These are phyloP conservation scores for Pilaira anomala DNA, from an alignment of 192 early-diverging fungal species.

Conservation along the genomic window DNA sequence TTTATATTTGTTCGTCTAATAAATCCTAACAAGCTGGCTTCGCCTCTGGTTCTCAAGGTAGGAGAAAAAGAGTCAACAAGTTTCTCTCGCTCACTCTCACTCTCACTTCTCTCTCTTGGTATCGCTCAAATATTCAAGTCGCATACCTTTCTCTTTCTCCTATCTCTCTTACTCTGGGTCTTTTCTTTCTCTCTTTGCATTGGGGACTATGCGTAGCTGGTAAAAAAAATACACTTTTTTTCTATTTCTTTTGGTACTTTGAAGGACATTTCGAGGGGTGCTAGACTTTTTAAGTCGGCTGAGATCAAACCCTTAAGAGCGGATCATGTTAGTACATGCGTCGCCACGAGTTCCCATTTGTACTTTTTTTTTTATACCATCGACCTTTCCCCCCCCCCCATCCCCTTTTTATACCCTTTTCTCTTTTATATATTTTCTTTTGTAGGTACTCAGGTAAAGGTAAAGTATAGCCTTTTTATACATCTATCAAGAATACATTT, in stretches of 20 bases:
- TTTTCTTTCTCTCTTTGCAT: background rate
- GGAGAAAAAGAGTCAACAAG: no score
- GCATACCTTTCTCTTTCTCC: background rate
- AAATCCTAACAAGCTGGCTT: slow-evolving; percentile 2
- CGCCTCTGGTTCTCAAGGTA: slow-evolving; percentile 6
- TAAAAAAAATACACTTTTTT: background rate
- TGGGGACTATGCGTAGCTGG: no score
- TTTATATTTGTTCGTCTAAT: slow-evolving; percentile 1
- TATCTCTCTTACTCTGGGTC: background rate
- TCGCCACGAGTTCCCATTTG: slow-evolving; percentile 16
- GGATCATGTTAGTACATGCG: slow-evolving; percentile 39
- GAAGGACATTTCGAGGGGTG: slow-evolving; percentile 27
- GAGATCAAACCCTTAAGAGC: slow-evolving; percentile 43
- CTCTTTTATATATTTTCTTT: background rate
- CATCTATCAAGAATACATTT: no score
- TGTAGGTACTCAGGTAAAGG: background rate
- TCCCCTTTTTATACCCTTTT: background rate
- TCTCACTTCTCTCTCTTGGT: background rate
- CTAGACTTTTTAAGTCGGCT: slow-evolving; percentile 23
- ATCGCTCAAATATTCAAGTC: background rate
- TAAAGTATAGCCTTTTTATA: no score
- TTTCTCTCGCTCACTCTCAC: background rate
- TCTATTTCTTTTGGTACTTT: slow-evolving; percentile 2
- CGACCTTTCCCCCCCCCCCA: slow-evolving; percentile 1
- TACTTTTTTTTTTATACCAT: background rate